phyloP scores from a whole-genome alignment of 768 basidiomycete genomes.

The Calocybe indica region DNA sequence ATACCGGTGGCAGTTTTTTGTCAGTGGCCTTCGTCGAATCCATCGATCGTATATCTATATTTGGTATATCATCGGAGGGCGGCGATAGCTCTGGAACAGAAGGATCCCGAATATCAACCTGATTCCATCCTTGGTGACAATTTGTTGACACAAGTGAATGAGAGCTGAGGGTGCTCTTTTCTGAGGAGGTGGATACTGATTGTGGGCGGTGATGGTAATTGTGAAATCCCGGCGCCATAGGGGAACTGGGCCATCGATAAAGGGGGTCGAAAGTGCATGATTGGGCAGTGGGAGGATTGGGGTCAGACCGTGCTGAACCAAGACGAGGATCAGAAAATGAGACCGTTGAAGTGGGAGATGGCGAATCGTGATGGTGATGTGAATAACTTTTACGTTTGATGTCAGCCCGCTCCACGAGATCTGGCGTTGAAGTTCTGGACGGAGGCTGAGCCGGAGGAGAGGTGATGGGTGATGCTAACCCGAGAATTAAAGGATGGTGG shows the following conservation, averaged over 20 bases:
- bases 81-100: slow-evolving; percentile 31
- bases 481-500: slow-evolving; percentile 60
- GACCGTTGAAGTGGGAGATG: slow-evolving; percentile 60
- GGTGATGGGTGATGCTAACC: no score
- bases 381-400: slow-evolving; percentile 35
- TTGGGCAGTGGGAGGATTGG: slow-evolving; percentile 49
- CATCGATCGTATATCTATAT: slow-evolving; percentile 18
- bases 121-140: slow-evolving; percentile 22
- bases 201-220: slow-evolving; percentile 29
- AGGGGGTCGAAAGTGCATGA: slow-evolving; percentile 55
- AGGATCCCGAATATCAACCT: slow-evolving; percentile 29
- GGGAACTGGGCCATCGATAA: slow-evolving; percentile 63
- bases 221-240: slow-evolving; percentile 57
- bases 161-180: slow-evolving; percentile 27
- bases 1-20: no score
- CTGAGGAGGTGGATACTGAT: slow-evolving; percentile 32
- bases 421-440: no score
- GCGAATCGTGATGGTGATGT: slow-evolving; percentile 43
- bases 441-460: no score
- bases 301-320: slow-evolving; percentile 37
- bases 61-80: slow-evolving; percentile 30
- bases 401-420: slow-evolving; percentile 53
- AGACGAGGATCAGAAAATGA: slow-evolving; percentile 49
- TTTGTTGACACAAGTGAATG: no score
- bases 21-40: no score